These are phyloP conservation scores for Sclerotinia borealis DNA, from an alignment of 2,329 filamentous ascomycete species.

Conservation along the genomic window DNA sequence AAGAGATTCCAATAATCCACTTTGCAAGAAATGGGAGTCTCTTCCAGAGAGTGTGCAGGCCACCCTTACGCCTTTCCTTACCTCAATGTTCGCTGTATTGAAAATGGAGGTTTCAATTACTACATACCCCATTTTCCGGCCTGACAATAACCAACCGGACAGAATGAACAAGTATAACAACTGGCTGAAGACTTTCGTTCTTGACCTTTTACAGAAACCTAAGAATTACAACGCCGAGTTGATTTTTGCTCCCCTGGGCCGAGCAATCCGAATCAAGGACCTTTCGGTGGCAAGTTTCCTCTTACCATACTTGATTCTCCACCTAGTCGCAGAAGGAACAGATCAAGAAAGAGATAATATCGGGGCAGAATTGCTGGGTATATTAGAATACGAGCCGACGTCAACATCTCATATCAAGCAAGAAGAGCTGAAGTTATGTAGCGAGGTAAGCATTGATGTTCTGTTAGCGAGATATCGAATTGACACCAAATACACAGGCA, in stretches of 20 bases:
- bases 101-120: slow-evolving; percentile 46
- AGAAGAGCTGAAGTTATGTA: slow-evolving; percentile 77
- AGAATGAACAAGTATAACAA: slow-evolving; percentile 69
- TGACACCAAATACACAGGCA: slow-evolving; percentile 48
- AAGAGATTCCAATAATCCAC: slow-evolving; percentile 43
- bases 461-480: slow-evolving; percentile 16
- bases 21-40: slow-evolving; percentile 68
- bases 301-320: slow-evolving; percentile 79
- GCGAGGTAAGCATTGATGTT: slow-evolving; percentile 56
- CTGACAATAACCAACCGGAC: slow-evolving; percentile 44
- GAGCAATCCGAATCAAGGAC: slow-evolving; percentile 80
- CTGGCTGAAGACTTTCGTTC: slow-evolving; percentile 77
- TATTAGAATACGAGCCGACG: slow-evolving; percentile 56
- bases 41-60: slow-evolving; percentile 74
- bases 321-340: slow-evolving; percentile 69
- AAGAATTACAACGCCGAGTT: slow-evolving; percentile 68
- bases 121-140: slow-evolving; percentile 66
- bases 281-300: slow-evolving; percentile 81
- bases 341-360: slow-evolving; percentile 59
- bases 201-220: slow-evolving; percentile 74
- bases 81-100: slow-evolving; percentile 72
- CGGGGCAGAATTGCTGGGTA: slow-evolving; percentile 63
- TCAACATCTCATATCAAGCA: slow-evolving; percentile 53
- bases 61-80: slow-evolving; percentile 81
- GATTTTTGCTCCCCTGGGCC: slow-evolving; percentile 74